Conservation (phyloP, 441 rosid genomes). For the Cnidoscolus chayamansa region DNA sequence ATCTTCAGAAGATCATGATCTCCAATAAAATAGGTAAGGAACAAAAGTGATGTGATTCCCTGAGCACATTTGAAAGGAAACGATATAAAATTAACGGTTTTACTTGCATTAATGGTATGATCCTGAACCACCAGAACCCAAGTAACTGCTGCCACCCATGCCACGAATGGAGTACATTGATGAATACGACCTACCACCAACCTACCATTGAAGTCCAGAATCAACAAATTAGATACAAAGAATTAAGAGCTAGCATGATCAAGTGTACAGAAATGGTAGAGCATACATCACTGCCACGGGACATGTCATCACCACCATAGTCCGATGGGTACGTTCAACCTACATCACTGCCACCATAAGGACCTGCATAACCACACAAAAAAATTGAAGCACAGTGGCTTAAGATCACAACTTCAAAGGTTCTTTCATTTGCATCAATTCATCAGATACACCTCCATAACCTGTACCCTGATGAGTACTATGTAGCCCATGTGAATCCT, state of each 20-base stretch:
- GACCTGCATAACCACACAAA: slow-evolving; percentile 41
- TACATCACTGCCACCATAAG: slow-evolving; percentile 34
- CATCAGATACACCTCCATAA: slow-evolving; percentile 61
- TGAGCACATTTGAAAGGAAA: slow-evolving; percentile 15
- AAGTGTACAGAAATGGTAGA: background rate
- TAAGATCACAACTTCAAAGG: background rate
- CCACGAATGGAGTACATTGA: slow-evolving; percentile 82
- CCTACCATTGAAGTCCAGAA: slow-evolving; percentile 42
- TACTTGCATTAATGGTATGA: slow-evolving; percentile 77
- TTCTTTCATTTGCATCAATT: background rate
- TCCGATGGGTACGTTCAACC: slow-evolving; percentile 77
- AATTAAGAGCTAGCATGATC: background rate
- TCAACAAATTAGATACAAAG: background rate
- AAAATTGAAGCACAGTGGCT: background rate
- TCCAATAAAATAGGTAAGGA: slow-evolving; percentile 27
- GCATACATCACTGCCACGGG: slow-evolving; percentile 79
- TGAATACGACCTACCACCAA: slow-evolving; percentile 82
- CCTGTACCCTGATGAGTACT: slow-evolving; percentile 73
- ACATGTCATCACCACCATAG: slow-evolving; percentile 63
- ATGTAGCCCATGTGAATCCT: slow-evolving; percentile 77
- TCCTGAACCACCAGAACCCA: slow-evolving; percentile 79
- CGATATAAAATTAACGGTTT: slow-evolving; percentile 3
- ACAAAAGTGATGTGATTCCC: slow-evolving; percentile 16
- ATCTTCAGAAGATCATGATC: slow-evolving; percentile 34
- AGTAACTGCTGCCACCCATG: slow-evolving; percentile 71